Percentiles rank a stretch among this genome's conserved stretches.
Conservation (phyloP, 192 early-diverging fungal genomes). For the Pecoramyces ruminantium region DNA sequence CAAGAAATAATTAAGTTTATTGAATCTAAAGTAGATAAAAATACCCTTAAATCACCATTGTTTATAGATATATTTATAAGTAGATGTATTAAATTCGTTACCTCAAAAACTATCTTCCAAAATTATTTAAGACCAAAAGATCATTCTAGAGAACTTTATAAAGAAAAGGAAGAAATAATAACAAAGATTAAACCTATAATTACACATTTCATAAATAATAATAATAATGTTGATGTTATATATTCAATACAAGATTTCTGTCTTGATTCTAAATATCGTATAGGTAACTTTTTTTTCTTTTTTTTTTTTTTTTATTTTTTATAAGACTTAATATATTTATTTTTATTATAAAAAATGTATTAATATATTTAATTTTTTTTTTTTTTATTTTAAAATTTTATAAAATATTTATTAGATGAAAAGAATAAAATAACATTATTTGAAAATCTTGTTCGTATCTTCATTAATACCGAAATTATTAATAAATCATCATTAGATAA, state of each 20-base stretch:
- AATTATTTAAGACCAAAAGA: not conserved
- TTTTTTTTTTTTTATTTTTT: too few species aligned
- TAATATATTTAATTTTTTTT: too few species aligned
- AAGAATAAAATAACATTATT: not conserved
- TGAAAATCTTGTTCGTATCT: not conserved
- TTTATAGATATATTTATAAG: not conserved
- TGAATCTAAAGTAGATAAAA: not conserved
- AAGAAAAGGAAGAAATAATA: not conserved
- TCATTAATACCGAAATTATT: not conserved
- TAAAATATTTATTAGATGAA: not conserved
- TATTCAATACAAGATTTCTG: not conserved
- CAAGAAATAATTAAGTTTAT: not conserved
- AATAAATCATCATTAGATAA: not conserved
- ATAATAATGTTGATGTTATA: not conserved
- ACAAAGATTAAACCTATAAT: not conserved
- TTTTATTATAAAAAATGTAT: too few species aligned
- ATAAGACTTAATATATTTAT: too few species aligned
- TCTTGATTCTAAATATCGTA: not conserved
- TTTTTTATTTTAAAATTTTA: too few species aligned
- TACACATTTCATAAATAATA: not conserved
- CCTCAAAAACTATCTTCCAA: not conserved
- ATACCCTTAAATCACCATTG: not conserved
- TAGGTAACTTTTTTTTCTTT: too few species aligned
- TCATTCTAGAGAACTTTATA: not conserved
- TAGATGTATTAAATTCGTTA: not conserved